Evolutionary conservation across 306 rosid genomes (phyloP), one percentile per base, ranked within the genome.

Genomic region (Sicyos edulis): DNA sequence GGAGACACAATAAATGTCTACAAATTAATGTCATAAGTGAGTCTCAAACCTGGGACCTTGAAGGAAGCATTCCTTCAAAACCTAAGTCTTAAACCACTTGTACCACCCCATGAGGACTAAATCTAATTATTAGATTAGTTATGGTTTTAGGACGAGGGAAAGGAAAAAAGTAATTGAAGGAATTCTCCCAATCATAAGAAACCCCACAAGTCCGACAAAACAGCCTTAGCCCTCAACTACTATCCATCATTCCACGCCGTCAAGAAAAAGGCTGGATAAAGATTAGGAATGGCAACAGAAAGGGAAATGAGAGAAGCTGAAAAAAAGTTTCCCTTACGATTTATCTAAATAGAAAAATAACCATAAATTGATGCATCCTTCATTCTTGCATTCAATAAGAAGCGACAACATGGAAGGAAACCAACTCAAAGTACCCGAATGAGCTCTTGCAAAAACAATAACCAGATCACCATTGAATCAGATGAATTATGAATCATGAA

Each of bases 401-500:
- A 68, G 72, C 57, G 21, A 68, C 17, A 47, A 15, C 57, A 47
- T 49, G 72, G 10, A 68, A 68, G 68, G 15, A 40, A 49, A 20
- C 57, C 37, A 47, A 68, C 7, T 68, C 72, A 68, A 22, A 22
- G 9, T 47, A 45, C 72, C 57, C 49, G 53, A 68, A 49, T 49
- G 44, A 47, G 53, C 44, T 49, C 57, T 67, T 12, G 17, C 56
- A 68, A 14, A 22, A 68, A 49, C 19, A 54, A 45, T 10, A 14
- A 49, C 3, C 17, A 11, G 37, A 11, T 8, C 72, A 22, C 34
- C 3, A 10, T 21, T 2, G 17, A 66, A 47, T 66, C 15, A 13
- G 12, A 47, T 22, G 14, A 57, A 21, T 72, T 21, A 53, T 78
- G 73, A 79, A 11, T 76, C 86, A 13, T 76, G 81, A 17, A 82